Evolutionary conservation across 2,329 filamentous ascomycete genomes (phyloP).

Genomic region (Cladosporium sp.): DNA sequence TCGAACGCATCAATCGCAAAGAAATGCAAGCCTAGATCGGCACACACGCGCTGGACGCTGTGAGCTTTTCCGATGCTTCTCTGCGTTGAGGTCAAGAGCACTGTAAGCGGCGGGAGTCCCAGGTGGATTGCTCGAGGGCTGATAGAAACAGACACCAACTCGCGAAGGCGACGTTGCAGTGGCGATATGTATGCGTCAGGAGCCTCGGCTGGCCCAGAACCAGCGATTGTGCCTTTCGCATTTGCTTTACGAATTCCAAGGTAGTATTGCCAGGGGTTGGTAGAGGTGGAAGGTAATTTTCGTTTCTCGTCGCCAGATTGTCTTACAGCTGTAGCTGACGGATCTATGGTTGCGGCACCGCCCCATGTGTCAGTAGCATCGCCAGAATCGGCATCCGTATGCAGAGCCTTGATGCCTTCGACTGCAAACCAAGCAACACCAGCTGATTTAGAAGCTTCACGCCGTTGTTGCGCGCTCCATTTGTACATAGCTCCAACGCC

Average conservation of each 20-base stretch:
- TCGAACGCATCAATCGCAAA: conserved; percentile 91
- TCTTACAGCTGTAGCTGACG: conserved; percentile 80
- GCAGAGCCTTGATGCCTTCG: conserved; percentile 60
- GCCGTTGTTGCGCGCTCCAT: conserved; percentile 9
- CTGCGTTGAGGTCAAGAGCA: conserved; percentile 86
- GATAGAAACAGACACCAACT: conserved; percentile 82
- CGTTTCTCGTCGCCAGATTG: conserved; percentile 85
- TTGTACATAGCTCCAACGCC: conserved; percentile 13
- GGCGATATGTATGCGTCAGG: conserved; percentile 42
- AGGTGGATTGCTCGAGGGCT: conserved; percentile 82
- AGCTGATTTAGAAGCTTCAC: conserved; percentile 4
- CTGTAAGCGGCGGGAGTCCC: conserved; percentile 79
- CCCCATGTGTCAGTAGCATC: conserved; percentile 75
- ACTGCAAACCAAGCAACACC: conserved; percentile 89
- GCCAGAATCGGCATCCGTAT: conserved; percentile 49
- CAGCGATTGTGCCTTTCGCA: conserved; percentile 41
- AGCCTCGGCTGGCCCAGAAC: conserved; percentile 29
- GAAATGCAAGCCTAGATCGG: conserved; percentile 84
- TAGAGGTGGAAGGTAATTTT: conserved; percentile 69
- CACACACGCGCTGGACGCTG: conserved; percentile 69
- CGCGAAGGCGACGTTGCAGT: conserved; percentile 63
- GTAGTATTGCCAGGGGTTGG: conserved; percentile 86
- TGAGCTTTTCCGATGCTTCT: conserved; percentile 90
- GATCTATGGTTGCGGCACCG: conserved; percentile 79
- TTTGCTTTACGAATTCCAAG: conserved; percentile 67